These are phyloP conservation scores for Straminergon stramineum DNA, from an alignment of 225 moss, liverwort and hornwort species.

Conservation along the genomic window DNA sequence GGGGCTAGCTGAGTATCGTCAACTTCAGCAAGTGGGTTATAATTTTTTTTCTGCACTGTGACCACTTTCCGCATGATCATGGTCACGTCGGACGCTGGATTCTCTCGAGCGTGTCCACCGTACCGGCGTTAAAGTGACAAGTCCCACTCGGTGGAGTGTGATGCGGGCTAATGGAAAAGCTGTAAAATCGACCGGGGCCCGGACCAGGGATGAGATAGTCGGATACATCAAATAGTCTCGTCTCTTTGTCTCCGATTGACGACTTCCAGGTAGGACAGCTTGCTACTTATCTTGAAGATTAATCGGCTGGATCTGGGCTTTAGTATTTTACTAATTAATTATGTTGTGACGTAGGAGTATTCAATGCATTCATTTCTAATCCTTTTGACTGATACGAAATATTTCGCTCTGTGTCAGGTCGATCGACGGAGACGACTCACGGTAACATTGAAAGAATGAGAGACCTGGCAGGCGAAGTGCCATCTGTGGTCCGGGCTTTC, in stretches of 20 bases:
- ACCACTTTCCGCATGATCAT: slow-evolving; percentile 18
- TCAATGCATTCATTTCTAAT: background rate
- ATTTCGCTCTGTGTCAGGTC: background rate
- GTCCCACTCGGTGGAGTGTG: slow-evolving; percentile 10
- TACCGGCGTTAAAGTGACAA: background rate
- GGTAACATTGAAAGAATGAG: background rate
- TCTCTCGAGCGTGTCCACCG: background rate
- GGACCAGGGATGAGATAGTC: background rate
- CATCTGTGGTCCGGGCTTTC: no score
- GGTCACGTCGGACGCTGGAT: slow-evolving; percentile 27
- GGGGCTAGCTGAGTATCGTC: background rate
- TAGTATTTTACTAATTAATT: no score
- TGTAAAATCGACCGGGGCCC: background rate
- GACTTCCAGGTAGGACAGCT: background rate
- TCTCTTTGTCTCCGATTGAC: background rate
- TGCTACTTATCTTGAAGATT: background rate
- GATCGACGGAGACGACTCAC: background rate
- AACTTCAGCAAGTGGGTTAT: background rate
- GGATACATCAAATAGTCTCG: background rate
- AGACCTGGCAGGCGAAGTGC: no score
- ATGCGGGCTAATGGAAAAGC: background rate
- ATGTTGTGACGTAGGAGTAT: background rate
- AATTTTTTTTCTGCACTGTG: background rate
- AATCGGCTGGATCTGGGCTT: background rate
- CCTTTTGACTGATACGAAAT: background rate